These are phyloP conservation scores for Rhazya stricta DNA, from an alignment of 257 asterid genomes.

Conservation along the genomic window DNA sequence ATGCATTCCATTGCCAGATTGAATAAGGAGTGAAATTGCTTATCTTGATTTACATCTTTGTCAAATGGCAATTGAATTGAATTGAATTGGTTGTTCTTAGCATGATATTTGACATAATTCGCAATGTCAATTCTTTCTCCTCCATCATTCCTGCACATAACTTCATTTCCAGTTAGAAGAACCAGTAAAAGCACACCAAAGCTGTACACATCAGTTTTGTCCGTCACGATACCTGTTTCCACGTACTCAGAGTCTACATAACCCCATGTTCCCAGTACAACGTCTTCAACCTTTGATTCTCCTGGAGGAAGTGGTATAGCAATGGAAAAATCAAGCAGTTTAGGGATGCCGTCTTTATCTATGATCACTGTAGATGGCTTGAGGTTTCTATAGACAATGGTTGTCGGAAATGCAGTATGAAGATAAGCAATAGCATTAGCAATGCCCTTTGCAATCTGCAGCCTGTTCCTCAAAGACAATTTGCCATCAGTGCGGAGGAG, in stretches of 20 bases:
- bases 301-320: conserved; percentile 18
- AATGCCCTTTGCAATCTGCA: conserved; percentile 17
- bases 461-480: conserved; percentile 10
- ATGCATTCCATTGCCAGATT: conserved; percentile 13
- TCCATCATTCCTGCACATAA: background rate
- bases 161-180: conserved; percentile 7
- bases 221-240: background rate
- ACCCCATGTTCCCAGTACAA: conserved; percentile 6
- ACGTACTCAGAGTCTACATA: conserved; percentile 9
- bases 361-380: conserved; percentile 16
- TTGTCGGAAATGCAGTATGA: conserved; percentile 15
- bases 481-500: background rate
- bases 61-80: background rate
- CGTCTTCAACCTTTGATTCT: conserved; percentile 22
- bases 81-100: background rate
- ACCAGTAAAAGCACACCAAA: conserved; percentile 8
- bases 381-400: conserved; percentile 8
- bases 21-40: background rate
- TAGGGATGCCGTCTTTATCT: conserved; percentile 16
- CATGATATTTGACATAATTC: background rate
- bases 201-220: conserved; percentile 10
- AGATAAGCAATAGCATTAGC: conserved; percentile 18
- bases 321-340: conserved; percentile 10
- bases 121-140: background rate
- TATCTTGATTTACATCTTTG: background rate